A percentile compares a stretch with the other conserved stretches of the same genome.
phyloP scores from a whole-genome alignment of 2,329 filamentous ascomycete species.

The Aspergillus pseudonomiae region DNA sequence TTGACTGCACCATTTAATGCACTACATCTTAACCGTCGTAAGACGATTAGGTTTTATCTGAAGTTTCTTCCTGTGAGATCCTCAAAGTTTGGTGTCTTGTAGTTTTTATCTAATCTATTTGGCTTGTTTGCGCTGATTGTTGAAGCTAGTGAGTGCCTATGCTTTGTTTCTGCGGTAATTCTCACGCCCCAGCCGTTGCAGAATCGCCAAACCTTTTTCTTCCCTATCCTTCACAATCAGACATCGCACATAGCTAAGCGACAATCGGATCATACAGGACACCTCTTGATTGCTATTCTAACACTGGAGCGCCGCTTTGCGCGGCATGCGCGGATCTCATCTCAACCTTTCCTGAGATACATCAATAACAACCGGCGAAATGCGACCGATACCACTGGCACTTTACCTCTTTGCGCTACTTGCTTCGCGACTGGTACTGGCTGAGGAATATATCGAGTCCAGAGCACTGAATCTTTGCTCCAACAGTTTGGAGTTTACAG shows the following conservation, averaged over 20 bases:
- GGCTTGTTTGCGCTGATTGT: background rate
- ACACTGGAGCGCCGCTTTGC: background rate
- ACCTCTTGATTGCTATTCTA: background rate
- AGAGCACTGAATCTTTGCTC: constrained; percentile 73
- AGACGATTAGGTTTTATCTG: background rate
- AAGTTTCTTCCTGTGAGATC: background rate
- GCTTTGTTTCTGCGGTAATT: background rate
- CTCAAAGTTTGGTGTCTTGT: no score
- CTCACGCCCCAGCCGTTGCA: background rate
- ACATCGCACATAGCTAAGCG: background rate
- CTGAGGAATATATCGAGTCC: constrained; percentile 13
- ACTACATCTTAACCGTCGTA: background rate
- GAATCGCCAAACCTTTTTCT: background rate
- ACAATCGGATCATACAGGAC: no score
- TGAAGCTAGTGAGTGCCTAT: background rate
- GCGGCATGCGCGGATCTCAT: background rate
- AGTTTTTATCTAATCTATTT: background rate
- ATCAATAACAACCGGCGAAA: background rate
- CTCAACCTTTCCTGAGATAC: background rate
- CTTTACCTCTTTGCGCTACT: background rate
- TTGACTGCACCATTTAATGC: background rate
- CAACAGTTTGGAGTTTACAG: constrained; percentile 80
- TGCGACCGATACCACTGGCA: background rate
- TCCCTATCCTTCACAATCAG: background rate
- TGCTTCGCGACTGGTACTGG: background rate